Evolutionary conservation across 2,329 filamentous ascomycete species (phyloP), one percentile per base, ranked within the genome.

Genomic region (Plectosphaerella cucumerina): DNA sequence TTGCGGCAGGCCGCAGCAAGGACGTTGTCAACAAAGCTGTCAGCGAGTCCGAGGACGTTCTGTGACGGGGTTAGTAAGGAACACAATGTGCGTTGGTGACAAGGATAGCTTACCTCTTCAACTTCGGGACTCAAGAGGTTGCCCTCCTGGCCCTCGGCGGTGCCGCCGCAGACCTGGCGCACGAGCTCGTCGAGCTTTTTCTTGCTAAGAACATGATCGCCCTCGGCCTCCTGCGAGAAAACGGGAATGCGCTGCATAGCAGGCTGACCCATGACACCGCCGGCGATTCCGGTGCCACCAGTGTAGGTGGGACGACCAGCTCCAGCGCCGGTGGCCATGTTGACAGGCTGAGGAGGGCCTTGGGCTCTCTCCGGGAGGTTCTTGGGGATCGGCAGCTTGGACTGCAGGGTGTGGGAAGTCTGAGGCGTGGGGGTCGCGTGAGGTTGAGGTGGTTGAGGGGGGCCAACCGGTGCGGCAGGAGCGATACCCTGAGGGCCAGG

Each of bases 181-280:
- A 97, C 92, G 35, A 99, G 79, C 66, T 97, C 93, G 63, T 99
- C 92, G 39, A 99, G 79, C 73, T 96, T 97, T 74, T 96, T 95
- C 81, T 97, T 97, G 73, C 88, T 95, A n/a, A 99, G 76, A 1
- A 99, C 88, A 42, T 92, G 86, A 62, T 97, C 91, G 22, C 90
- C 91, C 64, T 96, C 92, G 26, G 90, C 89, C 65, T 97, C 93
- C 52, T 97, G 85, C 51, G 90, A 89, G 67, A 90, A 96, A 0
- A 85, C 84, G 0, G 91, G 90, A 43, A 90, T 83, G 63, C 91
- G 92, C 50, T 85, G 76, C 54, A 97, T 81, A 2, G 90, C 89
- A 0, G 94, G 92, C 62, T 96, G 91, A 48, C 86, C 86, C 80
- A 97, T 89, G 47, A 94, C 86, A 49, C 91, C 91, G 49, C 87